Percentiles rank a stretch among this genome's conserved stretches.
Evolutionary conservation across 106 monocot genomes (phyloP).

Genomic region (Dioscorea zingiberensis): DNA sequence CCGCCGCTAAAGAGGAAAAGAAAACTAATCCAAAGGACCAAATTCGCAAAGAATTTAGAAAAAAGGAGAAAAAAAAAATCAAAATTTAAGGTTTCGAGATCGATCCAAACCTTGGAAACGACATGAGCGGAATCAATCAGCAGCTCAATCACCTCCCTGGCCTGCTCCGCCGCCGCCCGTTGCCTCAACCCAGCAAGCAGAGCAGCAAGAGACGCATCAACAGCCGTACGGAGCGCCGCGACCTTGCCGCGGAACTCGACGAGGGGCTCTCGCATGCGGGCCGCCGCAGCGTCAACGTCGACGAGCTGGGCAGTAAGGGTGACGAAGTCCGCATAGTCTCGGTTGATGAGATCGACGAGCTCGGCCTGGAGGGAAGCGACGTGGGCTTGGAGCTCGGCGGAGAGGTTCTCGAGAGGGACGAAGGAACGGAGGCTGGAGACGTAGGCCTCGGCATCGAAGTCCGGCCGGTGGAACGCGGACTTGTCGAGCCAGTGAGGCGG

Average conservation of each 20-base stretch:
- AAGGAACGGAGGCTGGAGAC: conserved; percentile 75
- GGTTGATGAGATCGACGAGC: conserved; percentile 91
- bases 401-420: conserved; percentile 86
- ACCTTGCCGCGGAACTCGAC: conserved; percentile 69
- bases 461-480: conserved; percentile 48
- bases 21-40: too few species aligned
- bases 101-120: conserved; percentile 75
- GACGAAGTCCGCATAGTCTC: conserved; percentile 95
- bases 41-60: background rate
- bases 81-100: background rate
- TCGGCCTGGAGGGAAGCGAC: conserved; percentile 71
- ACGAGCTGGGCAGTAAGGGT: conserved; percentile 81
- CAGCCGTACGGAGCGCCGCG: conserved; percentile 30
- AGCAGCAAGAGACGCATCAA: conserved; percentile 34
- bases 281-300: conserved; percentile 71
- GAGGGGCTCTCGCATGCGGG: conserved; percentile 76
- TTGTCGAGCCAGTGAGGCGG: conserved; percentile 69
- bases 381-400: conserved; percentile 73
- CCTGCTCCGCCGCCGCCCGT: conserved; percentile 62
- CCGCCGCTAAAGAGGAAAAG: too few species aligned
- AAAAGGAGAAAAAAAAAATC: background rate
- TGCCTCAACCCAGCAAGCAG: conserved; percentile 53
- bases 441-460: conserved; percentile 70
- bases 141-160: conserved; percentile 74
- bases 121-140: conserved; percentile 88